Evolutionary conservation across 495 filamentous ascomycete species (phyloP), one percentile per base, ranked within the genome.

Genomic region (Trichocladium uniseriatum): DNA sequence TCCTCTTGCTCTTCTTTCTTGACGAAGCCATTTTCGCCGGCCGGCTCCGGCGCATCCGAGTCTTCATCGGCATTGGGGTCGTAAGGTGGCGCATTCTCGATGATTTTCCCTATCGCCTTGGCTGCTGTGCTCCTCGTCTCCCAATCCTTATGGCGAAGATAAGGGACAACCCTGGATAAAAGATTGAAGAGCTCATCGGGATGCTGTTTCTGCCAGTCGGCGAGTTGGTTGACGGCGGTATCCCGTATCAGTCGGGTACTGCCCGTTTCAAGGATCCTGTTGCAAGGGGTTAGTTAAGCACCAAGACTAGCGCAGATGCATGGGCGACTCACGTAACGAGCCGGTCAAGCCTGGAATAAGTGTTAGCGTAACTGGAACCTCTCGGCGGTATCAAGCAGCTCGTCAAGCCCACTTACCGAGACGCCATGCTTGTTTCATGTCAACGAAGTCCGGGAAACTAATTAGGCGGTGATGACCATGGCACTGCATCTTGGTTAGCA

Each of bases 101-200:
- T 81, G 55, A 98, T 96, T 45, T 89, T 83, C 38, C 89, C 88
- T 46, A 98, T 84, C 5, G 94, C 92, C 62, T 87, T 92, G 50
- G 92, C 87, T 35, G 92, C 83, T 38, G 94, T 91, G 37, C 79
- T 87, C 29, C 92, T 77, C 8, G 92, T 96, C 54, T 98, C 92
- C 92, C 92, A 98, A 50, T 86, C 88, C 62, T 89, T 95, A 48
- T 89, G 88, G 47, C 83, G 78, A 14, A 97, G 77, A 66, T 94
- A 96, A 2, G 94, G 89, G 15, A 97, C 79, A 36, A 98, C 90
- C 39, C 91, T 78, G n/a, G 88, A 88, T n/a, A 98, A 76, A 7
- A 98, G 76, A 57, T 97, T 96, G 67, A 96, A 97, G 3, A 97
- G 74, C 61, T 98, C 92, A 65, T 97, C 91, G 0, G 94, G 92